Percentiles rank a stretch among this genome's conserved stretches.
Conservation (phyloP, 2,329 filamentous ascomycete genomes). For the Xylaria sp. region DNA sequence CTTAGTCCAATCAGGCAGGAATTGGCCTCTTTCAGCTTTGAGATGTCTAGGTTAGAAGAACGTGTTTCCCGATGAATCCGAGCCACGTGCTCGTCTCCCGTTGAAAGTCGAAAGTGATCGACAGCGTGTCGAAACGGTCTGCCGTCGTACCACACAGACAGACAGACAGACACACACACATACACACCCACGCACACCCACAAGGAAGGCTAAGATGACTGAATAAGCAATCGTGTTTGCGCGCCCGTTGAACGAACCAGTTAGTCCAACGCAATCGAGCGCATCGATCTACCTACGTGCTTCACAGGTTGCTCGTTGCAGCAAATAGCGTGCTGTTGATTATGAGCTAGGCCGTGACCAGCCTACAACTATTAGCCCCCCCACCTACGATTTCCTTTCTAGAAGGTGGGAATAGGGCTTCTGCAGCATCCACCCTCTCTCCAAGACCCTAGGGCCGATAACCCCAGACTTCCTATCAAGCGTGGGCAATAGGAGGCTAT, state of each 20-base stretch:
- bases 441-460: conserved; percentile 13
- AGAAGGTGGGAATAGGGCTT: conserved; percentile 25
- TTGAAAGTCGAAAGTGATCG: neutral
- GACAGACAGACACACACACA: neutral
- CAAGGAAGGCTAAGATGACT: no score
- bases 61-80: conserved; percentile 15
- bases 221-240: no score
- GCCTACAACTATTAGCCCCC: neutral
- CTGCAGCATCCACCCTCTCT: conserved; percentile 19
- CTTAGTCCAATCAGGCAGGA: conserved; percentile 21
- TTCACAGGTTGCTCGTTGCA: no score
- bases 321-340: neutral
- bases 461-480: conserved; percentile 3
- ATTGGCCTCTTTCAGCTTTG: conserved; percentile 5
- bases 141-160: neutral
- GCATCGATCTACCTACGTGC: neutral
- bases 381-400: conserved; percentile 17
- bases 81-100: conserved; percentile 2
- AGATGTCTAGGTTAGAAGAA: no score
- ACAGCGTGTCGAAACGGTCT: neutral
- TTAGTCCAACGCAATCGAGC: neutral
- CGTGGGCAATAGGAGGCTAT: neutral
- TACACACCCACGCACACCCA: no score
- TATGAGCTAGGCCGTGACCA: neutral
- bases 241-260: no score